phyloP scores from a whole-genome alignment of 306 rosid species.

The Arachis hypogaea region DNA sequence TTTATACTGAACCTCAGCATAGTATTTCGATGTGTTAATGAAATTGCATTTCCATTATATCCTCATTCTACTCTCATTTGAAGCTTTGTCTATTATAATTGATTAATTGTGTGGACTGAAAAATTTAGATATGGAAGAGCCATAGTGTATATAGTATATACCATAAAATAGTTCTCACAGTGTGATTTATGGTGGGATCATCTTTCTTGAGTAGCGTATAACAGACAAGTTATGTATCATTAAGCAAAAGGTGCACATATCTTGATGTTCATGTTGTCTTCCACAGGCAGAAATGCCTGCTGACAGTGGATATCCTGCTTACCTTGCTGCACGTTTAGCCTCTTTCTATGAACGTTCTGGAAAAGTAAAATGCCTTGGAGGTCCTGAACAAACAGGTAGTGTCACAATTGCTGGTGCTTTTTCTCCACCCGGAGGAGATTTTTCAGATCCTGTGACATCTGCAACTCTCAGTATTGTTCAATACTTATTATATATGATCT shows the following conservation, averaged over 20 bases:
- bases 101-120: no score
- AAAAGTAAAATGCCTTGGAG: conserved; percentile 97
- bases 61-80: no score
- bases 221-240: conserved; percentile 11
- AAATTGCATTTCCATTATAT: no score
- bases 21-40: no score
- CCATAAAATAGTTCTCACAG: no score
- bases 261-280: conserved; percentile 32
- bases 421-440: conserved; percentile 99
- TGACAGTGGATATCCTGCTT: conserved; percentile 99
- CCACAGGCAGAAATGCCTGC: conserved; percentile 99
- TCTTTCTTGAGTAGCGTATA: conserved; percentile 19
- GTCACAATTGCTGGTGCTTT: conserved; percentile 99
- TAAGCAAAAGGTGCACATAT: conserved; percentile 10
- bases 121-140: no score
- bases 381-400: conserved; percentile 97
- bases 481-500: conserved; percentile 18
- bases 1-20: no score
- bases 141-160: no score
- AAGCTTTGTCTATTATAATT: no score
- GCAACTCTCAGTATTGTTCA: conserved; percentile 98
- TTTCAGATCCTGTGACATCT: conserved; percentile 98
- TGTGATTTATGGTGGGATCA: conserved; percentile 14
- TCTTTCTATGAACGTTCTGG: conserved; percentile 99
- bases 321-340: conserved; percentile 98